Conservation (phyloP, 305 asterid genomes). For the Ajuga reptans region DNA sequence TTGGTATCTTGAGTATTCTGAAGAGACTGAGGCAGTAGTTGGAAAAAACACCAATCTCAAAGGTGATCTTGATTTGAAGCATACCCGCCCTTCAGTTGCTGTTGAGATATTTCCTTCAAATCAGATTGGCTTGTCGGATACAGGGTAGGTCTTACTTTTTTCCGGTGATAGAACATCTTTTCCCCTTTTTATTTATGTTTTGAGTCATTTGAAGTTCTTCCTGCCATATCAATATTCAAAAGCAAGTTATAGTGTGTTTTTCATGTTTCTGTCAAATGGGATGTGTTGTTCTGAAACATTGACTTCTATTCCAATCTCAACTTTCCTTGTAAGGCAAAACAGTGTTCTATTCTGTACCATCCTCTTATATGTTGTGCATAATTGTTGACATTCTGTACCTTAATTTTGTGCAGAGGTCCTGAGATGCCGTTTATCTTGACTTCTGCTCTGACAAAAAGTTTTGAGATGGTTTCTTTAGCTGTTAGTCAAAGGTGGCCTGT, state of each 20-base stretch:
- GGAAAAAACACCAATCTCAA: conserved; percentile 23
- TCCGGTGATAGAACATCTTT: background rate
- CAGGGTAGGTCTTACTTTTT: conserved; percentile 31
- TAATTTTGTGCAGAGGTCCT: conserved; percentile 35
- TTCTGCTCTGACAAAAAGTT: conserved; percentile 50
- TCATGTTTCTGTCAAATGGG: background rate
- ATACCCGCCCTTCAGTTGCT: conserved; percentile 23
- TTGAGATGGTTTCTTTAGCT: conserved; percentile 75
- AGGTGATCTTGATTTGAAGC: conserved; percentile 23
- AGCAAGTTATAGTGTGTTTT: background rate
- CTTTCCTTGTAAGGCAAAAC: background rate
- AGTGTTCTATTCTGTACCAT: background rate
- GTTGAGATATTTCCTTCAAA: conserved; percentile 23
- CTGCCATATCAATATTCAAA: background rate
- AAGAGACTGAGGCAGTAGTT: conserved; percentile 22
- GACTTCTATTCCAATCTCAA: background rate
- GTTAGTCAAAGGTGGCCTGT: conserved; percentile 95
- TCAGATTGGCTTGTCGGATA: conserved; percentile 20
- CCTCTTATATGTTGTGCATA: background rate
- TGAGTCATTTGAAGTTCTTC: background rate
- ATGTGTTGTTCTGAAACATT: background rate
- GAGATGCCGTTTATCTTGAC: conserved; percentile 65
- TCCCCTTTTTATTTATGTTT: background rate
- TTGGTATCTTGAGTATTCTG: conserved; percentile 53
- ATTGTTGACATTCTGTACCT: conserved; percentile 19